These are phyloP conservation scores for Epichloe hybrida DNA, from an alignment of 2,329 filamentous ascomycete species.

Conservation along the genomic window DNA sequence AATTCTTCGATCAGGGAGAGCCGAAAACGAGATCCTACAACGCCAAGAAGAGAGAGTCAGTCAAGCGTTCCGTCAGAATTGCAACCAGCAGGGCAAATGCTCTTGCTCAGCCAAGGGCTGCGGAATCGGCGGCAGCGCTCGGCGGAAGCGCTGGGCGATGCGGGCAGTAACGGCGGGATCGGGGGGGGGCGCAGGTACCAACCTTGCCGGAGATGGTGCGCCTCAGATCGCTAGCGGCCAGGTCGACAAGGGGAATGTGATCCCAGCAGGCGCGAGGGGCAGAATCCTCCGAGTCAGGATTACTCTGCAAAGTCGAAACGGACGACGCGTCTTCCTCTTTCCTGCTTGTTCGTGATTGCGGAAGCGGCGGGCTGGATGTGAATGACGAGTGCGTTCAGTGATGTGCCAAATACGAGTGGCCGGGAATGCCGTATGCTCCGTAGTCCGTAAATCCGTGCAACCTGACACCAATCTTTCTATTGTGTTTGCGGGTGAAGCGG, in stretches of 20 bases:
- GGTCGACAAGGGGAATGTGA: conserved; percentile 10
- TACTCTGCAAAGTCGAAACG: neutral
- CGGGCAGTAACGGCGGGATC: conserved; percentile 3
- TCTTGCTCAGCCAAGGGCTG: neutral
- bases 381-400: neutral
- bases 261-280: neutral
- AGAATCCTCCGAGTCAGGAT: neutral
- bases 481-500: too few species aligned
- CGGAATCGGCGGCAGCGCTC: conserved; percentile 1
- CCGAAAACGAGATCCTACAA: neutral
- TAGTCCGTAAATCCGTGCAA: neutral
- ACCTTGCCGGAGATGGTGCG: conserved; percentile 6
- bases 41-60: neutral
- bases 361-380: neutral
- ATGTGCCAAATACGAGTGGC: conserved; percentile 1
- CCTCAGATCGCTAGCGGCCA: conserved; percentile 10
- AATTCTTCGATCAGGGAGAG: neutral
- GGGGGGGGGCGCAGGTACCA: conserved; percentile 8
- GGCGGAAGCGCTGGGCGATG: conserved; percentile 1
- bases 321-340: neutral
- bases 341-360: neutral
- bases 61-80: neutral
- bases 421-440: neutral
- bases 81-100: too few species aligned
- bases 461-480: neutral